Percentiles rank a stretch among this genome's conserved stretches.
phyloP scores from a whole-genome alignment of 345 rosid species.

The Psidium friedrichsthalianum region DNA sequence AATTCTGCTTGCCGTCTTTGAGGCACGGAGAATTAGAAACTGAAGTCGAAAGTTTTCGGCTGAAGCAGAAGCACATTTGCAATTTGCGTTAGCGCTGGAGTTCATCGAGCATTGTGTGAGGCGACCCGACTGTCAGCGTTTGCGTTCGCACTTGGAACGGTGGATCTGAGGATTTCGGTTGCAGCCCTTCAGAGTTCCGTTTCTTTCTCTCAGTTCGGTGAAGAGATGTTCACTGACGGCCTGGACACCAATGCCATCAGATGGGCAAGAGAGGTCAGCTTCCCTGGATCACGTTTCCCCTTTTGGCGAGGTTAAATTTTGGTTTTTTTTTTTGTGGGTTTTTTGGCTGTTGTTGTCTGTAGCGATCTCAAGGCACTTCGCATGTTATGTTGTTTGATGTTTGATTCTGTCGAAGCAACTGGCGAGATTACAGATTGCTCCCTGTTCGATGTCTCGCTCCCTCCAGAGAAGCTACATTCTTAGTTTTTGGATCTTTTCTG shows the following conservation, averaged over 20 bases:
- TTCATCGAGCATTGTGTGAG: too few species aligned
- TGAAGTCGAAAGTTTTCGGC: background rate
- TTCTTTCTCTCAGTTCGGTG: too few species aligned
- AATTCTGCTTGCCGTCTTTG: background rate
- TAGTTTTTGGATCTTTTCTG: background rate
- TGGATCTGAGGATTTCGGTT: too few species aligned
- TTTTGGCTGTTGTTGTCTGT: background rate
- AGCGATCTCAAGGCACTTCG: background rate
- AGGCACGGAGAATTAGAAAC: background rate
- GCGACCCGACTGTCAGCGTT: too few species aligned
- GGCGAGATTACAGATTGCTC: background rate
- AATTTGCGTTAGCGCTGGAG: too few species aligned
- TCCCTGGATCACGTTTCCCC: background rate
- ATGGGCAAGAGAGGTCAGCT: constrained; percentile 39
- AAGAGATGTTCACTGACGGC: constrained; percentile 37
- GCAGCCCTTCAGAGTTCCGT: too few species aligned
- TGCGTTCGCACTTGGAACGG: too few species aligned
- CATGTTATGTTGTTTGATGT: background rate
- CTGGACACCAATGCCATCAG: constrained; percentile 33
- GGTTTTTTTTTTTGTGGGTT: background rate
- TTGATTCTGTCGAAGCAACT: background rate
- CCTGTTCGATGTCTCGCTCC: background rate
- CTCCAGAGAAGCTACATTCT: background rate
- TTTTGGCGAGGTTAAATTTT: background rate
- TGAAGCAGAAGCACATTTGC: too few species aligned